A percentile compares a stretch with the other conserved stretches of the same genome.
phyloP scores from a whole-genome alignment of 805 yeast genomes.

The Saturnispora hagleri region DNA sequence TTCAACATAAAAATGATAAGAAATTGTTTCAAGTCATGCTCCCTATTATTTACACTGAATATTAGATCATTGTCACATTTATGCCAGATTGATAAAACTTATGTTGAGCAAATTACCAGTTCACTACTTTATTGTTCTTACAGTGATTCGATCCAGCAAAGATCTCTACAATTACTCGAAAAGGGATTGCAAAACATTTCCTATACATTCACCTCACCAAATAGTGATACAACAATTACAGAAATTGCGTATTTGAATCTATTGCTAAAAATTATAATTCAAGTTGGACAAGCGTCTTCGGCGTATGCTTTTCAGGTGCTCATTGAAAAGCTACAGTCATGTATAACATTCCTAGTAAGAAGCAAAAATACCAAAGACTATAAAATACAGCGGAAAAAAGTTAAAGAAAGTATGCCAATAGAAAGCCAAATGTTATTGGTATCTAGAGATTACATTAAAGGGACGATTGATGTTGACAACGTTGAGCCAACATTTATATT shows the following conservation, averaged over 20 bases:
- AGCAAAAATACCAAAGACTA: slow-evolving; percentile 7
- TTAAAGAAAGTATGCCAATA: slow-evolving; percentile 9
- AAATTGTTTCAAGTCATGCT: slow-evolving; percentile 29
- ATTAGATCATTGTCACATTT: slow-evolving; percentile 24
- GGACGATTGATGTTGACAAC: slow-evolving; percentile 4
- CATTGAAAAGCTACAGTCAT: slow-evolving; percentile 2
- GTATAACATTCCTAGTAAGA: slow-evolving; percentile 13
- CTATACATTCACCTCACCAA: slow-evolving; percentile 20
- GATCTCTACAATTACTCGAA: slow-evolving; percentile 8
- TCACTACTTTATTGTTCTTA: slow-evolving; percentile 15
- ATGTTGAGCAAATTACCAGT: slow-evolving; percentile 7
- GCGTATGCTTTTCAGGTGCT: slow-evolving; percentile 2
- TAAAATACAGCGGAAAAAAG: not conserved
- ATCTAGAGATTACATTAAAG: slow-evolving; percentile 14
- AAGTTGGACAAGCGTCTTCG: not conserved
- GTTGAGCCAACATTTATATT: slow-evolving; percentile 11
- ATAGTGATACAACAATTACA: slow-evolving; percentile 15
- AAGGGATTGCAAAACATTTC: slow-evolving; percentile 14
- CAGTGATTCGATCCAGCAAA: slow-evolving; percentile 7
- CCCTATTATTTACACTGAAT: slow-evolving; percentile 28
- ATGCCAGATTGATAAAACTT: slow-evolving; percentile 14
- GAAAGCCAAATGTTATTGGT: slow-evolving; percentile 18
- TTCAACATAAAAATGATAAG: slow-evolving; percentile 26
- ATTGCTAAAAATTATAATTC: slow-evolving; percentile 7
- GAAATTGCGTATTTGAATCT: slow-evolving; percentile 12